Conservation (phyloP, 2,329 filamentous ascomycete species). For the Gaeumannomyces tritici region DNA sequence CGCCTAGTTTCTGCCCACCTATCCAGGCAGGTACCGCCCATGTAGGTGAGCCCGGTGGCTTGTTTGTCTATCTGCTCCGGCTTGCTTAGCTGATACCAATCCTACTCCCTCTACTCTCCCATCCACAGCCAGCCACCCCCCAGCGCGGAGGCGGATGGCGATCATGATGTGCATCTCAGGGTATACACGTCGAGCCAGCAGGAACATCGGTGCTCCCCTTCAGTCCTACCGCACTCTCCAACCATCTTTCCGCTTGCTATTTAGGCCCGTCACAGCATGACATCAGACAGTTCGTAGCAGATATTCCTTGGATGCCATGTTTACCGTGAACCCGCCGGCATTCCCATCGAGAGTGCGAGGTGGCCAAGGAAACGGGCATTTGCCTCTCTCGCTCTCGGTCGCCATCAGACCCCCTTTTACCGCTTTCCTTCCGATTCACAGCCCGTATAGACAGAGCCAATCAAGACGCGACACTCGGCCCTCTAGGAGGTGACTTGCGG, state of each 20-base stretch:
- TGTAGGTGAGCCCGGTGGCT: not conserved
- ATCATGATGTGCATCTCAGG: slow-evolving; percentile 3
- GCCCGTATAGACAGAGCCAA: not conserved
- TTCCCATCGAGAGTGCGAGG: not conserved
- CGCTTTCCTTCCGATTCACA: no score
- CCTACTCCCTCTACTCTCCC: no score
- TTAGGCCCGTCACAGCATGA: no score
- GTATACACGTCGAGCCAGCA: not conserved
- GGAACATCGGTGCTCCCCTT: not conserved
- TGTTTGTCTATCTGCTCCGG: not conserved
- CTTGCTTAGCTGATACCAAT: not conserved
- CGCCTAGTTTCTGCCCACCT: no score
- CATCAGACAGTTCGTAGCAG: not conserved
- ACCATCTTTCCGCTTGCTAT: not conserved
- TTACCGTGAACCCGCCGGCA: not conserved
- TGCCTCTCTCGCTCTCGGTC: no score
- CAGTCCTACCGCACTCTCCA: slow-evolving; percentile 4
- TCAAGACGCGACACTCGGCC: not conserved
- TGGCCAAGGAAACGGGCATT: no score
- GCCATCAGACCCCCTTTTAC: no score
- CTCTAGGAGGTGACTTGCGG: no score
- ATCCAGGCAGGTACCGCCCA: no score
- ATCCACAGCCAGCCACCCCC: not conserved
- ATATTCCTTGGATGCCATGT: not conserved
- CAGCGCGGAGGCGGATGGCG: no score